Conservation (phyloP, 2,329 filamentous ascomycete species). For the Sclerotinia nivalis region DNA sequence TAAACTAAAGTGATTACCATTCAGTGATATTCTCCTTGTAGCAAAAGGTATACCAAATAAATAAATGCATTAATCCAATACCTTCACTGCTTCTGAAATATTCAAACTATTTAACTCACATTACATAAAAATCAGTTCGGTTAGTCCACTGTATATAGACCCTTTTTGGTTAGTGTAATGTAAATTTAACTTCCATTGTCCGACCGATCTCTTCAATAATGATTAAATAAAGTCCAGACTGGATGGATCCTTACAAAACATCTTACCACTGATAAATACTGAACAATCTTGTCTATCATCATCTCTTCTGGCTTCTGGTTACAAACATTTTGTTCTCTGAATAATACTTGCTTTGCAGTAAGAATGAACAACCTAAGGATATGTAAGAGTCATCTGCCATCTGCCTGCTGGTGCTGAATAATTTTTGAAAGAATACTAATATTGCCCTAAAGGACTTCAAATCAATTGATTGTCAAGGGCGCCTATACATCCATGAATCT, state of each 20-base stretch:
- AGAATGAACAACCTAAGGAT: not conserved
- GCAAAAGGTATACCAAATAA: too few species aligned
- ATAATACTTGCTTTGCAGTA: not conserved
- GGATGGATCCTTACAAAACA: not conserved
- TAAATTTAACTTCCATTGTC: not conserved
- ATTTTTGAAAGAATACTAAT: not conserved
- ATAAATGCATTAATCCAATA: not conserved
- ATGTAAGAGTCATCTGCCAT: not conserved
- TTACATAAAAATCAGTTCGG: too few species aligned
- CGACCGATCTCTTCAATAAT: not conserved
- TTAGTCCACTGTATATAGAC: not conserved
- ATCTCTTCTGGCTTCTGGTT: not conserved
- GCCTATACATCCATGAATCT: not conserved
- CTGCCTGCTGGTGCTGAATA: not conserved
- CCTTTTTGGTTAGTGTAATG: not conserved
- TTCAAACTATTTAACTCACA: not conserved
- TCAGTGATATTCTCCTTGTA: too few species aligned
- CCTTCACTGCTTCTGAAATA: too few species aligned
- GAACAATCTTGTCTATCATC: not conserved
- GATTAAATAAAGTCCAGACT: not conserved
- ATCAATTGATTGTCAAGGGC: too few species aligned
- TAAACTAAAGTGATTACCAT: too few species aligned
- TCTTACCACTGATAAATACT: not conserved
- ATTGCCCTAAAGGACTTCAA: not conserved
- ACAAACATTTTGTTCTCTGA: not conserved